These are phyloP conservation scores for Colletotrichum horii DNA, from an alignment of 2,329 filamentous ascomycete genomes.

Conservation along the genomic window DNA sequence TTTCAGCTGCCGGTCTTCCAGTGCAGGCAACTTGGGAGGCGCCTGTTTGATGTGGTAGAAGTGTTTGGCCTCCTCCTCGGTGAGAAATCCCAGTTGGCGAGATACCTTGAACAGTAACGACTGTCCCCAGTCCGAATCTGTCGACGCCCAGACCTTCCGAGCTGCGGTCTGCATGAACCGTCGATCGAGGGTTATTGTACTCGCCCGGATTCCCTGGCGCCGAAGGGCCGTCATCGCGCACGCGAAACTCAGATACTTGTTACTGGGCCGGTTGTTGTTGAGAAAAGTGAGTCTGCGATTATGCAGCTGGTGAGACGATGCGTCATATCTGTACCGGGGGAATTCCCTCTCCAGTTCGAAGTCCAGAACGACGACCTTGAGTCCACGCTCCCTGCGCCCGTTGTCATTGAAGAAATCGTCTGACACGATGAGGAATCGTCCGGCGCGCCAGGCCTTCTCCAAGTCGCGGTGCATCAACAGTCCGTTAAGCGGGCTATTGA, in stretches of 20 bases:
- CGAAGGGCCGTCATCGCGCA: background rate
- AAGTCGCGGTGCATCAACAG: background rate
- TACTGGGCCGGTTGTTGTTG: background rate
- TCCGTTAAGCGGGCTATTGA: background rate
- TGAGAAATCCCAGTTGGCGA: background rate
- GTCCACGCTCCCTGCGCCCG: background rate
- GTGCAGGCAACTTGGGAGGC: background rate
- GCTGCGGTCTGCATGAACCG: conserved; percentile 50
- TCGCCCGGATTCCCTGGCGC: background rate
- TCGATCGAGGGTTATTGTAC: conserved; percentile 26
- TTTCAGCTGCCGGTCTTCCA: background rate
- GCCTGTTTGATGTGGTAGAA: background rate
- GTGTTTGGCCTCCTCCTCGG: background rate
- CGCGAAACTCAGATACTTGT: background rate
- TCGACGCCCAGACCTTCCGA: background rate
- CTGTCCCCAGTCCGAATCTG: background rate
- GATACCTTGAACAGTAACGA: background rate
- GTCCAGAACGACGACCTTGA: background rate
- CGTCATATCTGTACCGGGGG: background rate
- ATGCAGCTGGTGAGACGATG: background rate
- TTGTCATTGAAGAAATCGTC: background rate
- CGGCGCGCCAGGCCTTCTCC: background rate
- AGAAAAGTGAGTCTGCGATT: background rate
- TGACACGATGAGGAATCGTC: background rate
- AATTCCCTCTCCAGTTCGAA: background rate